Conservation (phyloP, 306 rosid genomes). For the Castanospermum australe region DNA sequence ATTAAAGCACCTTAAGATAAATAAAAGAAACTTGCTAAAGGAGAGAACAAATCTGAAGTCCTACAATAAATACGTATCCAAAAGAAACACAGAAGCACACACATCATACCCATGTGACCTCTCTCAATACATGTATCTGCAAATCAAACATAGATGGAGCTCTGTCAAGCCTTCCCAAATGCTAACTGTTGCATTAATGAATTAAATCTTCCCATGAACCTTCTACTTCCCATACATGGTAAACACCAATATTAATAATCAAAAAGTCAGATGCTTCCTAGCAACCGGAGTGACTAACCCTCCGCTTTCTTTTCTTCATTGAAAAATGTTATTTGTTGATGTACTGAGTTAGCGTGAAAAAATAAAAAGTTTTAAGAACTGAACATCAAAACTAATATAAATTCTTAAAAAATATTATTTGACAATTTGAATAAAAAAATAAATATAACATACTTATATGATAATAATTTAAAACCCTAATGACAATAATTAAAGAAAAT, state of each 20-base stretch:
- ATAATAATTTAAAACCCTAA: too few species aligned
- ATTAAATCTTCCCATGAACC: conserved; percentile 4
- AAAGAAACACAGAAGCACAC: not conserved
- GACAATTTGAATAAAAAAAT: too few species aligned
- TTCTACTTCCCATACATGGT: not conserved
- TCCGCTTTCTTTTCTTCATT: not conserved
- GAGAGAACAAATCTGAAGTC: not conserved
- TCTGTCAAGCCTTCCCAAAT: not conserved
- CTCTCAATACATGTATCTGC: not conserved
- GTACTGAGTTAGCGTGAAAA: too few species aligned
- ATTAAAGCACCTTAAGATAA: not conserved
- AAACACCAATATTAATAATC: not conserved
- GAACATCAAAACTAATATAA: too few species aligned
- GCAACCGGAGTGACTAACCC: not conserved
- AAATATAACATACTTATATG: too few species aligned
- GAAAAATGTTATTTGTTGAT: too few species aligned
- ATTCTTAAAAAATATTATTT: too few species aligned
- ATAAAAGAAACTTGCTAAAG: conserved; percentile 5
- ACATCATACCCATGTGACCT: conserved; percentile 23
- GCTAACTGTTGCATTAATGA: not conserved
- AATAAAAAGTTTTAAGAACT: too few species aligned
- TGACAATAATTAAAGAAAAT: too few species aligned
- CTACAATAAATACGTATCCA: not conserved
- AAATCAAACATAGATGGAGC: not conserved
- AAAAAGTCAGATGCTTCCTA: not conserved